Base-by-base conservation (phyloP, 2,329 filamentous ascomycete species). In the Chalaropsis thielavioides region DNA sequence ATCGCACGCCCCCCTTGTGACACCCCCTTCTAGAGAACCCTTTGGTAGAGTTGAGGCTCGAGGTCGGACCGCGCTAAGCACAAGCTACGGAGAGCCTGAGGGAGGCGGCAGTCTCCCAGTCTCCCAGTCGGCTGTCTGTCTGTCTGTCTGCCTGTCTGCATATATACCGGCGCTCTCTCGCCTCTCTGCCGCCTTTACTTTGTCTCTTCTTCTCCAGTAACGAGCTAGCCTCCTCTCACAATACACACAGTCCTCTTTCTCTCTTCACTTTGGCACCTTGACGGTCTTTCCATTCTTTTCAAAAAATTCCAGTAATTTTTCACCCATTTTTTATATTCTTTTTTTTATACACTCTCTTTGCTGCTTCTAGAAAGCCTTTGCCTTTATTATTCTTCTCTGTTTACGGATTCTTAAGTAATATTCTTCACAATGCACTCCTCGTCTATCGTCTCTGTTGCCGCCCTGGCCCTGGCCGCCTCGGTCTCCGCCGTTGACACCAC, bases 161-260 rank as follows among this genome's bases (percentile, higher is more conserved):
- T 65, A 65, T 65, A 65, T 62, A 65, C 38, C 59, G 35, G 4
- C 64, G 8, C 10, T n/a, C 35, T 62, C 64, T 43, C 46, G 8
- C 41, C 35, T 51, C 13, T 44, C 17, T 43, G 35, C 11, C 10
- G 3, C 13, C 15, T 22, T 13, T 40, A n/a, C 58, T 51, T 40
- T 40, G 1, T 24, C 46, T 35, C 61, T 19, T 64, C 46, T 61
- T 66, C 61, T 27, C n/a, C 65, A 66, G 61, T 66, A 54, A 61
- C 61, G 61, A 66, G 65, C 65, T 44, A 64, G 61, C 27, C 65
- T 66, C 65, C 38, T 46, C 41, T 60, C 54, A 31, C 46, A 61
- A 41, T 46, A 51, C n/a, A 61, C 38, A 61, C 46, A 41, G 40
- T 63, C 60, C 31, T 43, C 43, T 63, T 35, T 61, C 24, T 61